These are phyloP conservation scores for Flaveria sonorensis DNA, from an alignment of 129 eudicot genomes.

Conservation along the genomic window DNA sequence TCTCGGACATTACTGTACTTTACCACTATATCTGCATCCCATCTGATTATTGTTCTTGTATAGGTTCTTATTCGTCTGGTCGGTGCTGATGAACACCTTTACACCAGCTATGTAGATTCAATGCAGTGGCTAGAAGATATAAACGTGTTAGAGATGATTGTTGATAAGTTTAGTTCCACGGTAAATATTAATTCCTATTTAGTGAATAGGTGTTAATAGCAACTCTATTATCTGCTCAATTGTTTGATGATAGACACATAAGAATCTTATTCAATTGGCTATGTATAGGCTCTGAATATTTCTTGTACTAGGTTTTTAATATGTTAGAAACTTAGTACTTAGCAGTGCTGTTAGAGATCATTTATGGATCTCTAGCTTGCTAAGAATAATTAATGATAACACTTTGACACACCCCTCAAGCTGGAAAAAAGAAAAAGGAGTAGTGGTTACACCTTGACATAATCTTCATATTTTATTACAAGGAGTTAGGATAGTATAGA, in stretches of 20 bases:
- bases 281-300: not conserved
- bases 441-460: not conserved
- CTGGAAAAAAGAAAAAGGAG: not conserved
- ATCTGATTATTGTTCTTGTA: conserved; percentile 29
- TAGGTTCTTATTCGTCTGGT: conserved; percentile 95
- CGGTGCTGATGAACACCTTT: conserved; percentile 96
- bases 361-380: not conserved
- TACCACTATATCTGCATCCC: conserved; percentile 13
- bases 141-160: conserved; percentile 87
- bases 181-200: conserved; percentile 50
- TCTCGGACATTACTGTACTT: not conserved
- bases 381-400: not conserved
- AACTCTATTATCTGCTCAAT: conserved; percentile 6
- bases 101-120: conserved; percentile 58
- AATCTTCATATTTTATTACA: not conserved
- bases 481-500: not conserved
- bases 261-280: conserved; percentile 12
- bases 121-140: conserved; percentile 93
- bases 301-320: not conserved
- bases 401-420: conserved; percentile 9
- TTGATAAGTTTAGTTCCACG: conserved; percentile 86
- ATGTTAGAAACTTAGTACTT: not conserved
- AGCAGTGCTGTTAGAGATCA: not conserved
- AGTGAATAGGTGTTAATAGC: not conserved
- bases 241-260: not conserved